These are phyloP conservation scores for Debaryomyces sp. DNA, from an alignment of 1,139 yeast genomes.

Conservation along the genomic window DNA sequence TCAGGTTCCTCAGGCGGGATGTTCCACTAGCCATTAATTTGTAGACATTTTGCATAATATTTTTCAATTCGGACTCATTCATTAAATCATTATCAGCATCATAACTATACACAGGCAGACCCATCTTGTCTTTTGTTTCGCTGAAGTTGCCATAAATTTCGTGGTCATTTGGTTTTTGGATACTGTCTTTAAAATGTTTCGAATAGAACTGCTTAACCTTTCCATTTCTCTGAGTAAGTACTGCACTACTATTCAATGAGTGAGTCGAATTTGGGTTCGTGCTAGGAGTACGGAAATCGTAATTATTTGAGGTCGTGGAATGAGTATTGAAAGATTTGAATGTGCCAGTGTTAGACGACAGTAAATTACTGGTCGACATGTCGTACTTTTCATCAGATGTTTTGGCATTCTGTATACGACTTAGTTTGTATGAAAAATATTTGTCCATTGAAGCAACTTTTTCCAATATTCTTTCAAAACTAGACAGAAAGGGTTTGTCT, in stretches of 20 bases:
- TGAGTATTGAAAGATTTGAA: neutral
- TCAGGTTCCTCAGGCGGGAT: neutral
- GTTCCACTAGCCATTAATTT: conserved; percentile 23
- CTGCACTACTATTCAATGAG: neutral
- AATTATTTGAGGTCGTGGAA: neutral
- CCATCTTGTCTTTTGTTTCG: conserved; percentile 14
- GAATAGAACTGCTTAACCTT: neutral
- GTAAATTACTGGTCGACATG: neutral
- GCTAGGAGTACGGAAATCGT: neutral
- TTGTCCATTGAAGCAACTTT: conserved; percentile 14
- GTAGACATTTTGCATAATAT: conserved; percentile 32
- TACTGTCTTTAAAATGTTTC: neutral
- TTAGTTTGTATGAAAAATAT: conserved; percentile 4
- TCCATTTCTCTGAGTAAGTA: neutral
- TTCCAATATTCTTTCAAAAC: conserved; percentile 27
- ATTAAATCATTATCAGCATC: neutral
- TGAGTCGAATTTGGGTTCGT: neutral
- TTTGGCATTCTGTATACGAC: neutral
- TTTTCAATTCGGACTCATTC: conserved; percentile 18
- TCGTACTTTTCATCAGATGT: neutral
- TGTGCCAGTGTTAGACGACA: neutral
- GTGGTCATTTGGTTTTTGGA: conserved; percentile 10
- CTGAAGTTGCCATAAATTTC: conserved; percentile 29
- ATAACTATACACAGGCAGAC: conserved; percentile 1
- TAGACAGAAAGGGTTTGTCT: conserved; percentile 19